phyloP scores from a whole-genome alignment of 257 asterid genomes.

The Solanum peruvianum region DNA sequence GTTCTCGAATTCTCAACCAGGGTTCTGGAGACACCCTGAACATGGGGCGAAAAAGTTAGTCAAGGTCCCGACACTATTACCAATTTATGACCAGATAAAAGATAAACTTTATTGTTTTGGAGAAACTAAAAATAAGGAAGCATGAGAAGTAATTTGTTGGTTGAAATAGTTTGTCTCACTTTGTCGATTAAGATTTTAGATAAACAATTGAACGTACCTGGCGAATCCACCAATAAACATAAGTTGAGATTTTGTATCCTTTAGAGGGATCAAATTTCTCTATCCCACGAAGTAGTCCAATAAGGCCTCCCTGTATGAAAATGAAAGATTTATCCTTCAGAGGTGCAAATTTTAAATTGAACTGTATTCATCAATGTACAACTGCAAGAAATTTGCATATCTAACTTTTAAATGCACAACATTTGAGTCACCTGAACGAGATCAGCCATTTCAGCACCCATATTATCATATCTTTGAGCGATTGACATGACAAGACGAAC shows the following conservation, averaged over 20 bases:
- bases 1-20: slow-evolving; percentile 78
- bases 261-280: slow-evolving; percentile 89
- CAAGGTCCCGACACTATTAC: not conserved
- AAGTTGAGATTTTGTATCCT: slow-evolving; percentile 94
- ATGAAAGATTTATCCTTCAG: not conserved
- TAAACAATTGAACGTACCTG: slow-evolving; percentile 36
- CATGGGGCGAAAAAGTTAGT: not conserved
- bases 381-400: not conserved
- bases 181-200: not conserved
- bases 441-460: slow-evolving; percentile 92
- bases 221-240: slow-evolving; percentile 98
- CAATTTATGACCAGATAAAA: not conserved
- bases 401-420: not conserved
- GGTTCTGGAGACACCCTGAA: slow-evolving; percentile 89
- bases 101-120: not conserved
- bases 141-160: not conserved
- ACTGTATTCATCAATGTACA: not conserved
- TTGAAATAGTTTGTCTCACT: not conserved
- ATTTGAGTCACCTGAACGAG: slow-evolving; percentile 59
- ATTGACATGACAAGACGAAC: slow-evolving; percentile 93
- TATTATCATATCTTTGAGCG: slow-evolving; percentile 81
- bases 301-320: slow-evolving; percentile 67
- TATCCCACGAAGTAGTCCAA: slow-evolving; percentile 89
- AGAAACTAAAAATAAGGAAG: not conserved
- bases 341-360: not conserved